These are phyloP conservation scores for Aspergillus hortae DNA, from an alignment of 2,329 filamentous ascomycete species.

Conservation along the genomic window DNA sequence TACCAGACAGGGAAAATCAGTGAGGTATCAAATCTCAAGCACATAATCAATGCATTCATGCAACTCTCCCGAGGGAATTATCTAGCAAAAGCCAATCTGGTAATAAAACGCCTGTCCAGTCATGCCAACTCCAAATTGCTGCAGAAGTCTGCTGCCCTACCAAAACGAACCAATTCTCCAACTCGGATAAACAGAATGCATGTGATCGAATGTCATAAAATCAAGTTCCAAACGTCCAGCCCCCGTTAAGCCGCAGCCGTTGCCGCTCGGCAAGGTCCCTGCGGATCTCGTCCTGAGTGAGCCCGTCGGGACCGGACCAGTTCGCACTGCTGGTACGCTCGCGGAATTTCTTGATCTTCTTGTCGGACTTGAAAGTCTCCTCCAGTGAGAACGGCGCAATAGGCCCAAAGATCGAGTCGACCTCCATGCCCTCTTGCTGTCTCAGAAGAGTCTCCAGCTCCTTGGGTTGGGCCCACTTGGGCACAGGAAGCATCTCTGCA, in stretches of 20 bases:
- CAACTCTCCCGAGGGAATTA: background rate
- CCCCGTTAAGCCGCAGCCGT: slow-evolving; percentile 74
- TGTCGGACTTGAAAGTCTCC: slow-evolving; percentile 88
- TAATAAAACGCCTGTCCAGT: background rate
- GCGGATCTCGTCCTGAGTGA: slow-evolving; percentile 84
- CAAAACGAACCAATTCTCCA: background rate
- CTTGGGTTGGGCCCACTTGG: slow-evolving; percentile 85
- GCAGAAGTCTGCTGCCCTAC: background rate
- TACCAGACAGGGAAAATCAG: background rate
- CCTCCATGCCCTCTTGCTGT: slow-evolving; percentile 67
- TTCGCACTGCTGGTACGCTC: slow-evolving; percentile 90
- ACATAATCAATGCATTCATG: background rate
- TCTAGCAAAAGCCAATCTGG: background rate
- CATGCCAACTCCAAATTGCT: background rate
- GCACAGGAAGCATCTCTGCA: slow-evolving; percentile 59
- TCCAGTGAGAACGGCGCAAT: slow-evolving; percentile 90
- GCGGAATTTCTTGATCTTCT: slow-evolving; percentile 84
- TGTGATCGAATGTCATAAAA: slow-evolving; percentile 1
- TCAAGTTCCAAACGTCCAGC: slow-evolving; percentile 69
- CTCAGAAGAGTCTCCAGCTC: slow-evolving; percentile 72
- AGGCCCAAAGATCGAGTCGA: slow-evolving; percentile 90
- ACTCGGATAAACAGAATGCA: slow-evolving; percentile 16
- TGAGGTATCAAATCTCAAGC: background rate
- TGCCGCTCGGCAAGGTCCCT: slow-evolving; percentile 77
- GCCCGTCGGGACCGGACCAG: slow-evolving; percentile 75